These are phyloP conservation scores for Trichocomaceae sp. DNA, from an alignment of 2,329 filamentous ascomycete genomes.

Conservation along the genomic window DNA sequence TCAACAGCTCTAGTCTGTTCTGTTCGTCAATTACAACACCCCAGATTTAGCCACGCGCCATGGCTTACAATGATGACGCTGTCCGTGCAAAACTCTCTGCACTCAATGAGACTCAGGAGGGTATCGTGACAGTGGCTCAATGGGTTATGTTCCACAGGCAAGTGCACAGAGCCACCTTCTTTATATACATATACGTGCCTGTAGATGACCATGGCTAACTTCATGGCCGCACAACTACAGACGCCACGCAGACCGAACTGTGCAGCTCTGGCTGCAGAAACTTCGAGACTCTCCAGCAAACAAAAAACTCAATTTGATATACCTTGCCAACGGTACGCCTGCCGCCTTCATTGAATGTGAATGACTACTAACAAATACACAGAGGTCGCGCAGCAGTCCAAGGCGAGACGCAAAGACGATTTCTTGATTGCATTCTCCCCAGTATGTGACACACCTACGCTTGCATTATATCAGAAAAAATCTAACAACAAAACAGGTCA, in stretches of 20 bases:
- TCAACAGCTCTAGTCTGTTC: not conserved
- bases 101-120: conserved; percentile 95
- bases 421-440: conserved; percentile 89
- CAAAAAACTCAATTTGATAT: conserved; percentile 84
- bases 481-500: conserved; percentile 47
- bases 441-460: conserved; percentile 28
- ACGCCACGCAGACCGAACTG: conserved; percentile 85
- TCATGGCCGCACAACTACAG: conserved; percentile 42
- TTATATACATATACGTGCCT: too few relatives aligned
- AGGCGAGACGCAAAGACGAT: conserved; percentile 84
- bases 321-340: conserved; percentile 80
- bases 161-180: not conserved
- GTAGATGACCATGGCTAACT: not conserved
- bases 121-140: conserved; percentile 91
- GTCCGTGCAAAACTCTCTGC: conserved; percentile 91
- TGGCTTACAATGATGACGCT: conserved; percentile 95
- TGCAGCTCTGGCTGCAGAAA: conserved; percentile 83
- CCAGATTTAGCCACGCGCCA: conserved; percentile 34
- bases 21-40: not conserved
- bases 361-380: conserved; percentile 20
- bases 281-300: conserved; percentile 79
- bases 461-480: not conserved
- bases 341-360: not conserved
- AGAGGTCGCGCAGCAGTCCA: conserved; percentile 96
- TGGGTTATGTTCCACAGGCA: conserved; percentile 99